Percentiles rank a stretch among this genome's conserved stretches.
These are phyloP conservation scores for Syzygium grande DNA, from an alignment of 345 rosid species.

Conservation along the genomic window DNA sequence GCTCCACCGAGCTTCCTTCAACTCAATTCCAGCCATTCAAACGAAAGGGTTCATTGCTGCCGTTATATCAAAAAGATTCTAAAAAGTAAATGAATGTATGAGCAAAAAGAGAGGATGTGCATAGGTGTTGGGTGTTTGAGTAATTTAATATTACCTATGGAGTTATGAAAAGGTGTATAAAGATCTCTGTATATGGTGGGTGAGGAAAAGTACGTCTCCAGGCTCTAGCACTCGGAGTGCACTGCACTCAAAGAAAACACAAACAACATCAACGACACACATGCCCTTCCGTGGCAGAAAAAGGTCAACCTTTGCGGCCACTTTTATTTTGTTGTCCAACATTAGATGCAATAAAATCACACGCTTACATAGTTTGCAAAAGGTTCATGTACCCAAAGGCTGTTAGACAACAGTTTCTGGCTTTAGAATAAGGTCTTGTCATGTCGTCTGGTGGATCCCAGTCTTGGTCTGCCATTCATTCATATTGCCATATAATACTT, in stretches of 20 bases:
- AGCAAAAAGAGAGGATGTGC: not conserved
- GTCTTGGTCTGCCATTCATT: conserved; percentile 15
- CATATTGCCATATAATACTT: not conserved
- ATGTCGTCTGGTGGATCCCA: conserved; percentile 20
- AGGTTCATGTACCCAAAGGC: conserved; percentile 22
- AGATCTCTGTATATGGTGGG: not conserved
- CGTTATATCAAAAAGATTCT: not conserved
- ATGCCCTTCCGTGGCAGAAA: conserved; percentile 46
- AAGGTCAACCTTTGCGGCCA: conserved; percentile 90
- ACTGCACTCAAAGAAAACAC: conserved; percentile 76
- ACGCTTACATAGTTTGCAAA: conserved; percentile 9
- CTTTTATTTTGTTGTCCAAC: not conserved
- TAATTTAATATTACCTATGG: not conserved
- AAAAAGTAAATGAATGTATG: not conserved
- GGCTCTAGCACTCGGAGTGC: conserved; percentile 31
- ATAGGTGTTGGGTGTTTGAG: not conserved
- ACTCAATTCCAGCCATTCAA: not conserved
- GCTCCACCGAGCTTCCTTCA: not conserved
- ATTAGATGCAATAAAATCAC: not conserved
- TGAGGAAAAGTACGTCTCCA: not conserved
- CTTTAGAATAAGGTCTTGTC: not conserved
- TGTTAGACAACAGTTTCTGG: not conserved
- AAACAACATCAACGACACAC: not conserved
- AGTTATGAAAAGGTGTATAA: not conserved
- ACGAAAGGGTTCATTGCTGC: not conserved